Evolutionary conservation across 179 eudicot genomes (phyloP), one percentile per base, ranked within the genome.

Genomic region (Monotropa hypopitys): DNA sequence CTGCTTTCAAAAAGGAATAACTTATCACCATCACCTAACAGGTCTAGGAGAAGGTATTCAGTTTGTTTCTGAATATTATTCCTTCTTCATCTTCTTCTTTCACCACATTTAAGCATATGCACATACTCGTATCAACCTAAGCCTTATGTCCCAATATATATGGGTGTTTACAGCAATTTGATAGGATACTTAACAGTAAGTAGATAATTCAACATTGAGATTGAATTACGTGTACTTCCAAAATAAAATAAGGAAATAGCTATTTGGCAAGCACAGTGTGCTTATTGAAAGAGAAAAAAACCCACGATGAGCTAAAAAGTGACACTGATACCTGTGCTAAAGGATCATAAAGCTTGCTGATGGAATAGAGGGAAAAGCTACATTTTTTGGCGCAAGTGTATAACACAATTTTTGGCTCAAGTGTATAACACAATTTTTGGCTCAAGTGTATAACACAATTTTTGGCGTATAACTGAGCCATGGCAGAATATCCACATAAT

Each of bases 1-100:
- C 66, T 26, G 71, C 87, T 67, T 75, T 78, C 88, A 65, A 89
- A 77, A 83, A 85, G 84, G 76, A 88, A 78, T 21, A 79, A 80
- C 74, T 81, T 74, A 78, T 92, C 99, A 70, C 93, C 99, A 40
- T 95, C 97, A 59, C 97, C 97, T 57, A 82, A 71, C 80, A 89
- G 93, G 84, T 82, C 92, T 68, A 88, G 83, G 86, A 88, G 83
- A 89, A 92, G 99, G 99, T 95, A 87, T 75, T 70, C 23, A 21
- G 61, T 70, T 80, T 79, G n/a, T n/a, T 38, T 30, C 16, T 65
- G 30, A 30, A 32, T 47, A 45, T 61, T n/a, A 43, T 65, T 66
- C 32, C 28, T 35, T 72, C 32, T 61, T 67, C 62, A 47, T n/a
- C 47, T 49, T 66, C 67, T 38, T 47, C 30, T 18, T 54, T 54